Percentiles rank a stretch among this genome's conserved stretches.
These are phyloP conservation scores for Macrolepiota albuminosa DNA, from an alignment of 768 basidiomycete species.

Conservation along the genomic window DNA sequence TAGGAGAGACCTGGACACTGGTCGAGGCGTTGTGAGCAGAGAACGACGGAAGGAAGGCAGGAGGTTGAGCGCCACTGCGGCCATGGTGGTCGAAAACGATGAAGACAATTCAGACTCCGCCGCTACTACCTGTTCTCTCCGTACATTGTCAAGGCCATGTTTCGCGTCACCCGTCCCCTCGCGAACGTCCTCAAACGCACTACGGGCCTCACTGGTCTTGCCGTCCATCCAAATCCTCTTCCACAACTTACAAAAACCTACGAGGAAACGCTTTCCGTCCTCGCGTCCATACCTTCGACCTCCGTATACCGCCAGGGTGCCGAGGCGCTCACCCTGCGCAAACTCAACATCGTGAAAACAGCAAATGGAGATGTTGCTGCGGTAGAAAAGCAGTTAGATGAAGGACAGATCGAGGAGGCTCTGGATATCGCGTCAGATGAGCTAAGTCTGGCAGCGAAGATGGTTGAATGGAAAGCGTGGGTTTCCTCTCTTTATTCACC, in stretches of 20 bases:
- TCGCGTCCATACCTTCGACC: constrained; percentile 68
- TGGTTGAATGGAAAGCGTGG: constrained; percentile 96
- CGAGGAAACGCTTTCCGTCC: constrained; percentile 65
- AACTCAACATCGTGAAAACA: constrained; percentile 66
- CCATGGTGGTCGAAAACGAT: constrained; percentile 25
- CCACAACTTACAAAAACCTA: constrained; percentile 75
- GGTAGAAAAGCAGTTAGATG: constrained; percentile 73
- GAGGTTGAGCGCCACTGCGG: constrained; percentile 25
- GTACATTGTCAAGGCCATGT: constrained; percentile 39
- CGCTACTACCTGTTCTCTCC: constrained; percentile 16
- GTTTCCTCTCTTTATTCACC: constrained; percentile 27
- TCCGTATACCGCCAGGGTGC: constrained; percentile 89
- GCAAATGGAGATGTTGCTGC: constrained; percentile 60
- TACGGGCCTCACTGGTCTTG: constrained; percentile 85
- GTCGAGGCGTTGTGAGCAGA: constrained; percentile 5
- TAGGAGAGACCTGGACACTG: constrained; percentile 9
- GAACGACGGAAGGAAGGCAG: constrained; percentile 16
- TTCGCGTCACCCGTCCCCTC: constrained; percentile 72
- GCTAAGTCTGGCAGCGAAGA: constrained; percentile 67
- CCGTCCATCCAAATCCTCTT: constrained; percentile 80
- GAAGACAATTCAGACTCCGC: constrained; percentile 35
- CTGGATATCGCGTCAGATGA: constrained; percentile 82
- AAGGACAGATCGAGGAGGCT: constrained; percentile 86
- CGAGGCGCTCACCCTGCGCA: constrained; percentile 79
- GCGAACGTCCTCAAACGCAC: constrained; percentile 65